Evolutionary conservation across 495 filamentous ascomycete species (phyloP).

Genomic region (Tuber umbilicatum): DNA sequence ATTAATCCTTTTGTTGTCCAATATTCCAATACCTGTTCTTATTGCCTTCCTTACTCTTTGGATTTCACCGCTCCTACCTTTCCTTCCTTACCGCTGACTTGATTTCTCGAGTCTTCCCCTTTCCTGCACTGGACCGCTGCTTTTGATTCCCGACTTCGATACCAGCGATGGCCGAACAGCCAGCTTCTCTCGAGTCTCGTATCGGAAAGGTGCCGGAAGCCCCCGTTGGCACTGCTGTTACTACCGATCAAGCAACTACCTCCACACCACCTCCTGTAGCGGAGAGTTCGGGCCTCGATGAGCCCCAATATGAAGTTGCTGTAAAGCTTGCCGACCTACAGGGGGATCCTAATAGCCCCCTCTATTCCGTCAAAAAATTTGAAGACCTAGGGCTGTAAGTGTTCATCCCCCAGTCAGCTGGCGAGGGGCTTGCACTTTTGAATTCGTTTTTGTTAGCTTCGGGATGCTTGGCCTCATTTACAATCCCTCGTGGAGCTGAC

Average conservation of each 20-base stretch:
- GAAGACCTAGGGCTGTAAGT: slow-evolving; percentile 80
- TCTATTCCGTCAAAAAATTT: slow-evolving; percentile 79
- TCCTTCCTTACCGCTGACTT: neutral
- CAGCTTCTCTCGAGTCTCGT: slow-evolving; percentile 37
- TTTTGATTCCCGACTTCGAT: neutral
- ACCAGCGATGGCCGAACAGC: slow-evolving; percentile 33
- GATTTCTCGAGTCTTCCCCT: neutral
- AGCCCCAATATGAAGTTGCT: slow-evolving; percentile 51
- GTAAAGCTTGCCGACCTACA: slow-evolving; percentile 90
- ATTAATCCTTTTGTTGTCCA: neutral
- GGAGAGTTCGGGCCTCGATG: slow-evolving; percentile 23
- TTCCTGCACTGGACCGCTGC: neutral
- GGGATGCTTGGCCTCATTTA: slow-evolving; percentile 4
- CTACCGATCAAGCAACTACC: neutral
- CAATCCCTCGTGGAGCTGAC: slow-evolving; percentile 21
- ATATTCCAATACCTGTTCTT: neutral
- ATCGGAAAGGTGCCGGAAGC: slow-evolving; percentile 32
- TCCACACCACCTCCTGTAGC: slow-evolving; percentile 17
- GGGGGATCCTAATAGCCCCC: slow-evolving; percentile 75
- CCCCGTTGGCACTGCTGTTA: slow-evolving; percentile 4
- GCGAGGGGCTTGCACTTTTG: neutral
- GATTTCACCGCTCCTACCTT: neutral
- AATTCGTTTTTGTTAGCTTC: neutral
- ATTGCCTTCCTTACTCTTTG: neutral
- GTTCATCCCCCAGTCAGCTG: neutral